Evolutionary conservation across 148 eudicot genomes (phyloP).

Genomic region (Amaranthus cruentus): DNA sequence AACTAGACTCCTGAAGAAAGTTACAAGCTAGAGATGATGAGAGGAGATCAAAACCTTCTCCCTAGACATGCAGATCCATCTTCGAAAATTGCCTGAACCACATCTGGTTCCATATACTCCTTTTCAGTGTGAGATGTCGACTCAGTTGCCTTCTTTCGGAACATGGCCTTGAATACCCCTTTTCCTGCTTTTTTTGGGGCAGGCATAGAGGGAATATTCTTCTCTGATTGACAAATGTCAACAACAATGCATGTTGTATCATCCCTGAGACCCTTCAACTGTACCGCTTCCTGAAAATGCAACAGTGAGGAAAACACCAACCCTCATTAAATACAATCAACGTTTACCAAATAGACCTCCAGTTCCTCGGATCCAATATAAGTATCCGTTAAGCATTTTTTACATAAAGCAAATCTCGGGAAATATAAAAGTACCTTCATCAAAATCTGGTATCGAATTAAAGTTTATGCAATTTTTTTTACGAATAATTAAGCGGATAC

Average conservation of each 20-base stretch:
- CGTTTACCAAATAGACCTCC: background rate
- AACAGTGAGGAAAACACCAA: constrained; percentile 6
- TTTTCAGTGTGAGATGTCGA: constrained; percentile 47
- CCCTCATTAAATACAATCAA: background rate
- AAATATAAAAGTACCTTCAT: background rate
- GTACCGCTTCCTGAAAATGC: constrained; percentile 73
- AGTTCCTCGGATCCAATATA: background rate
- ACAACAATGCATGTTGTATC: constrained; percentile 97
- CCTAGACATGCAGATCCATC: constrained; percentile 95
- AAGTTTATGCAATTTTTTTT: no score
- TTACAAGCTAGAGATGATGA: background rate
- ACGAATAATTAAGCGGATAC: no score
- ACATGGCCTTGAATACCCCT: constrained; percentile 79
- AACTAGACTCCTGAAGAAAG: background rate
- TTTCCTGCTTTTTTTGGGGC: constrained; percentile 74
- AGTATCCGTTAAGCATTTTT: background rate
- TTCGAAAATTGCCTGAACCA: constrained; percentile 80
- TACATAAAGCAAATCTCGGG: no score
- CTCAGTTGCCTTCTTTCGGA: constrained; percentile 61
- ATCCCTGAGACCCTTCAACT: constrained; percentile 80
- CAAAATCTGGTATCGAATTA: no score
- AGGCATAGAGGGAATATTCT: constrained; percentile 51
- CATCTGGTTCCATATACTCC: constrained; percentile 63
- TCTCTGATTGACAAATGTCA: constrained; percentile 65
- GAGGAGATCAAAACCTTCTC: constrained; percentile 44